A percentile compares a stretch with the other conserved stretches of the same genome.
These are phyloP conservation scores for Rickenella mellea DNA, from an alignment of 768 basidiomycete species.

Conservation along the genomic window DNA sequence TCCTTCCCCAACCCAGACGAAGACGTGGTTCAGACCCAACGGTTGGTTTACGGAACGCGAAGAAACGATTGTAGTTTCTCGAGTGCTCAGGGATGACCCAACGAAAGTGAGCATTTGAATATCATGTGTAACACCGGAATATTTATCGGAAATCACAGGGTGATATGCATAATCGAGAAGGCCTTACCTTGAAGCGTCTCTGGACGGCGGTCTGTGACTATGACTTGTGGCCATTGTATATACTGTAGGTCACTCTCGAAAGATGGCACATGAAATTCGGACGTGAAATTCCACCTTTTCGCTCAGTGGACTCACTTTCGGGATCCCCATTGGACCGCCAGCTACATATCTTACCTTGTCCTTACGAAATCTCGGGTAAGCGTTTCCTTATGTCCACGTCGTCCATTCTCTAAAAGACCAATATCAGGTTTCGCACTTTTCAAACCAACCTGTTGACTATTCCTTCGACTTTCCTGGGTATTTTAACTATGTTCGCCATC, in stretches of 20 bases:
- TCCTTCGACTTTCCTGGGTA: conserved; percentile 40
- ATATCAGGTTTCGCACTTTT: conserved; percentile 45
- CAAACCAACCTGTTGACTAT: conserved; percentile 52
- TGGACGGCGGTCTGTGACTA: conserved; percentile 51
- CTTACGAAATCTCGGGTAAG: conserved; percentile 42
- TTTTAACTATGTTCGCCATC: conserved; percentile 41
- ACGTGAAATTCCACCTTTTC: neutral
- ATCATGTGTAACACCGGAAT: neutral
- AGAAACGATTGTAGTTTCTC: conserved; percentile 49
- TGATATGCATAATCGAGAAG: conserved; percentile 67
- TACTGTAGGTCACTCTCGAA: conserved; percentile 26
- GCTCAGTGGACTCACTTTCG: conserved; percentile 33
- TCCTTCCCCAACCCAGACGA: conserved; percentile 50
- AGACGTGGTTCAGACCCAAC: conserved; percentile 44
- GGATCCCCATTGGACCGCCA: conserved; percentile 39
- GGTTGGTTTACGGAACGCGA: conserved; percentile 59
- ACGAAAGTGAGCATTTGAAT: neutral
- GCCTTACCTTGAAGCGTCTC: conserved; percentile 35
- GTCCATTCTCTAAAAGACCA: neutral
- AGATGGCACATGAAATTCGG: conserved; percentile 3
- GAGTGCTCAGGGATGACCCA: conserved; percentile 57
- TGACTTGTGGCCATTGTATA: conserved; percentile 60
- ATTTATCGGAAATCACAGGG: conserved; percentile 21
- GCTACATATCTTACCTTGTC: conserved; percentile 49
- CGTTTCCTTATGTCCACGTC: neutral